Percentiles rank a stretch among this genome's conserved stretches.
Evolutionary conservation across 1,284 basidiomycete genomes (phyloP).

Genomic region (Ganoderma leucocontextum): DNA sequence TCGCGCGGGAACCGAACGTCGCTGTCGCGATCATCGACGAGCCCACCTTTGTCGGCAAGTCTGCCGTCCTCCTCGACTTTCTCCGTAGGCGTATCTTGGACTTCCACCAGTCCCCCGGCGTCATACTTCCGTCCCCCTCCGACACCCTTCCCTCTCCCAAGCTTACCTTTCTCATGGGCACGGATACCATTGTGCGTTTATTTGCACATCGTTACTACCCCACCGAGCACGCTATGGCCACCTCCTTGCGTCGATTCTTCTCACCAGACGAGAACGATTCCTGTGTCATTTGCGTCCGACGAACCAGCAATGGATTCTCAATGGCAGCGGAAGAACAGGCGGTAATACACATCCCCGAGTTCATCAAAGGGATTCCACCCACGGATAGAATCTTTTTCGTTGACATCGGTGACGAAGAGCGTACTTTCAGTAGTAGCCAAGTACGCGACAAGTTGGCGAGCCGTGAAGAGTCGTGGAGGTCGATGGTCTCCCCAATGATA

Average conservation of each 20-base stretch:
- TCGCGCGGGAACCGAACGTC: slow-evolving; percentile 52
- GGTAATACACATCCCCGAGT: slow-evolving; percentile 44
- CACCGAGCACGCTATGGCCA: slow-evolving; percentile 60
- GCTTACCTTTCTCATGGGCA: slow-evolving; percentile 60
- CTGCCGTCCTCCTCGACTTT: slow-evolving; percentile 64
- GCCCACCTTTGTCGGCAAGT: slow-evolving; percentile 91
- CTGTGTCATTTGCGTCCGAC: slow-evolving; percentile 75
- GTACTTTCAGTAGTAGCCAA: slow-evolving; percentile 76
- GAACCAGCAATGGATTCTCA: slow-evolving; percentile 43
- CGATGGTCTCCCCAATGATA: slow-evolving; percentile 53
- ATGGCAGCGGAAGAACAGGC: slow-evolving; percentile 38
- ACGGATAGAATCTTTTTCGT: slow-evolving; percentile 62
- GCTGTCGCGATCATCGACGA: slow-evolving; percentile 88
- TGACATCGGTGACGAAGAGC: slow-evolving; percentile 64
- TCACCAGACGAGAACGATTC: slow-evolving; percentile 67
- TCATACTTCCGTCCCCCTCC: slow-evolving; percentile 1
- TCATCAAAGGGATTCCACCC: slow-evolving; percentile 59
- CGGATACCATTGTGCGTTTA: slow-evolving; percentile 90
- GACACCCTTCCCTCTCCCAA: slow-evolving; percentile 21
- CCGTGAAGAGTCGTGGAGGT: slow-evolving; percentile 46
- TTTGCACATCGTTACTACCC: slow-evolving; percentile 85
- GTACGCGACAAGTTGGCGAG: slow-evolving; percentile 62
- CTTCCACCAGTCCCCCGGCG: background rate
- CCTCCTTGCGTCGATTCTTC: slow-evolving; percentile 70
- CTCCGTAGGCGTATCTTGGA: slow-evolving; percentile 47